Percentiles rank a stretch among this genome's conserved stretches.
Conservation (phyloP, 495 filamentous ascomycete genomes). For the Neurospora intermedia region DNA sequence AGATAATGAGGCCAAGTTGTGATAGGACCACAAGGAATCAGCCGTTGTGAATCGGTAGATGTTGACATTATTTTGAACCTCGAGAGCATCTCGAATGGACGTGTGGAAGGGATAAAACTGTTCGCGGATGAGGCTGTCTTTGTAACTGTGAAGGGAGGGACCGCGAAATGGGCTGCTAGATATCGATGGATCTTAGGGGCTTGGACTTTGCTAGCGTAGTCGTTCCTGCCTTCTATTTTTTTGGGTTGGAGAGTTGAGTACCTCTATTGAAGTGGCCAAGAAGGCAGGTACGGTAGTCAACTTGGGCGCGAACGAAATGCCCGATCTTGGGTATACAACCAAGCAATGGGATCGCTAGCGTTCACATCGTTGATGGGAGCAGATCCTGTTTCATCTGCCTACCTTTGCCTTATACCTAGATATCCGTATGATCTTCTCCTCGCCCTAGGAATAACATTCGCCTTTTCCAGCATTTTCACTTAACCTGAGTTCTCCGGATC, state of each 20-base stretch:
- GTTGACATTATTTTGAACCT: too few species aligned
- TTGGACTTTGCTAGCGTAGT: neutral
- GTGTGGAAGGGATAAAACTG: too few species aligned
- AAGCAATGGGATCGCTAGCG: neutral
- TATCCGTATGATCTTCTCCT: neutral
- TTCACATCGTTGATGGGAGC: neutral
- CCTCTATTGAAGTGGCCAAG: too few species aligned
- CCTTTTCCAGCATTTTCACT: neutral
- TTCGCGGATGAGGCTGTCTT: too few species aligned
- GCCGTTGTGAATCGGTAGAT: too few species aligned
- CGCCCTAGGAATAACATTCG: neutral
- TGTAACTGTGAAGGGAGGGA: too few species aligned
- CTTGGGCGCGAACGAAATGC: too few species aligned
- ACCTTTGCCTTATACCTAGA: neutral
- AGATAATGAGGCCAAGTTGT: slow-evolving; percentile 11
- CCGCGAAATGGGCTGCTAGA: too few species aligned
- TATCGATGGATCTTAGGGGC: too few species aligned
- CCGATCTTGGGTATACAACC: too few species aligned
- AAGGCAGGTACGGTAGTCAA: too few species aligned
- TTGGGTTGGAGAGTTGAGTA: neutral
- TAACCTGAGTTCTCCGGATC: neutral
- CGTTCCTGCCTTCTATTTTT: neutral
- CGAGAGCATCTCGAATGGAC: too few species aligned
- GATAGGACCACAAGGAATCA: neutral
- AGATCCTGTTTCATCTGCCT: neutral